These are phyloP conservation scores for Bretziella fagacearum DNA, from an alignment of 2,329 filamentous ascomycete genomes.

Conservation along the genomic window DNA sequence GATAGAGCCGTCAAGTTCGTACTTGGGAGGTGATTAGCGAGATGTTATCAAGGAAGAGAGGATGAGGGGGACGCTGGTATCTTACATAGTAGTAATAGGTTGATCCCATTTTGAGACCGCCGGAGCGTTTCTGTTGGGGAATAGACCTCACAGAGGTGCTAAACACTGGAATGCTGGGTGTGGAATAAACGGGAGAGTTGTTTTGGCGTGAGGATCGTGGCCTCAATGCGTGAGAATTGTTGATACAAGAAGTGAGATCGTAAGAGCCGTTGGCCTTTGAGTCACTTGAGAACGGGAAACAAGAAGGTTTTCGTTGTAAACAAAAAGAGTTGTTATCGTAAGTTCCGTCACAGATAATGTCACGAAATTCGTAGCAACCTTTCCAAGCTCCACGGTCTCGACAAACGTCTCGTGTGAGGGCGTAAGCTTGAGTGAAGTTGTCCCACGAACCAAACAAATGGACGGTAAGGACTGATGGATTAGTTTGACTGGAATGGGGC, in stretches of 20 bases:
- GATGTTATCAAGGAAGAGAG: background rate
- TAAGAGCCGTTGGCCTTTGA: too few species aligned
- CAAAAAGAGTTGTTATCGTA: background rate
- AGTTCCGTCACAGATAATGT: slow-evolving; percentile 61
- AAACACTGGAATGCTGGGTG: too few species aligned
- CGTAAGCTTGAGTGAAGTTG: slow-evolving; percentile 67
- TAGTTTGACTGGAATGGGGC: slow-evolving; percentile 32
- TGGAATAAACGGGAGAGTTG: background rate
- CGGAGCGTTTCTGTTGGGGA: slow-evolving; percentile 29
- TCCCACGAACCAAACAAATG: slow-evolving; percentile 87
- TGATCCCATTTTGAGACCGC: slow-evolving; percentile 77
- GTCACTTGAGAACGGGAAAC: background rate
- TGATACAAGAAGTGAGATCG: background rate
- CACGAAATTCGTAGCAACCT: slow-evolving; percentile 71
- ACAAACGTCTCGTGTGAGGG: slow-evolving; percentile 63
- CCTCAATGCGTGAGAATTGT: too few species aligned
- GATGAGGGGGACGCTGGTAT: background rate
- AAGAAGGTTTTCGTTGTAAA: too few species aligned
- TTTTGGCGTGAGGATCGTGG: background rate
- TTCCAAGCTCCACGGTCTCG: slow-evolving; percentile 65
- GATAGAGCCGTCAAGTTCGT: slow-evolving; percentile 60
- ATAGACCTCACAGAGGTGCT: slow-evolving; percentile 25
- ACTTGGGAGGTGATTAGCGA: slow-evolving; percentile 36
- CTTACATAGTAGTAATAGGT: slow-evolving; percentile 93
- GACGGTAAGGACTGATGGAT: slow-evolving; percentile 48